Base-by-base conservation (phyloP, 495 filamentous ascomycete species). In the Talaromyces trachyspermus region DNA sequence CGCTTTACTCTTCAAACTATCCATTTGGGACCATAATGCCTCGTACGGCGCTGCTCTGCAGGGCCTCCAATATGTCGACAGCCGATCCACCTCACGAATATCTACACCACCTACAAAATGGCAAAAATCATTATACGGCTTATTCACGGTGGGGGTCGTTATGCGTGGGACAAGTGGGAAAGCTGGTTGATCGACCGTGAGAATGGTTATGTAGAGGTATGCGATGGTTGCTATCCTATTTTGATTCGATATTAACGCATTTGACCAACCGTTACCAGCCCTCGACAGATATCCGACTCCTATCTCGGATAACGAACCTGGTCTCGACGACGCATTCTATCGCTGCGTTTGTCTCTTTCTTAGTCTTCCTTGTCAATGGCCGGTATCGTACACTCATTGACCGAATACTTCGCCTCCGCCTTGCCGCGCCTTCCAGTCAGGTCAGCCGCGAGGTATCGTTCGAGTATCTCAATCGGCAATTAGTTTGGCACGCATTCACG, bases 401-500 rank as follows among this genome's bases (percentile, higher is more conserved):
- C 62, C 81, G 92, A 40, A 60, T 92, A 38, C 72, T 98, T 30
- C 78, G 87, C 44, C 84, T 98, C 60, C 84, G 92, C 19, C 80
- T 98, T 15, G 81, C 86, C 1, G 83, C 94, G 18, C 83, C 84
- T 12, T 87, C 83, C 12, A 84, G 76, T 54, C 85, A 94, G 54
- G 82, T 92, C 36, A 84, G 76, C 57, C 81, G 91, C 7, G 87
- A 97, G 64, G 89, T 98, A 12, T 90, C 85, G 0, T 96, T 98
- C 59, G 92, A 98, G 66, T 98, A 96, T 61, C 78, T 98, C 36
- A 98, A 98, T 60, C 84, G 92, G 11, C 92, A 98, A 64, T 78
- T 98, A 5, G 92, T 98, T 33, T 98, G 92, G 92, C 92, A 98
- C 61, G 92, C 92, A 14, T 96, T 98, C 56, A 98, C 92, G 19